Evolutionary conservation across 169 alveolate species (phyloP), one percentile per base, ranked within the genome.

Genomic region (Plasmodium adleri): DNA sequence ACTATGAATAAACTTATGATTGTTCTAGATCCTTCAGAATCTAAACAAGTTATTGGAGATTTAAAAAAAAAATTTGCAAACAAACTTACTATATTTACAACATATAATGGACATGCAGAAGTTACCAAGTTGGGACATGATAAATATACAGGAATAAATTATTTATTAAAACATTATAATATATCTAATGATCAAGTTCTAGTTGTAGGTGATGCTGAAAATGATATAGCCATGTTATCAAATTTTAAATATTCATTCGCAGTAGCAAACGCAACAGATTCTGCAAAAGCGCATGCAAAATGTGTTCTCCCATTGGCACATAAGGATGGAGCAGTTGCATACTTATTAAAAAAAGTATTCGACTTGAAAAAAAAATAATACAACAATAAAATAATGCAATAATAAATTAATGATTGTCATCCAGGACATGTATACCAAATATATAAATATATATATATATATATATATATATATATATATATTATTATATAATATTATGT

Each of bases 181-280:
- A 80, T 80, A 13, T 68, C 90, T 0, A 52, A 80, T 67, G 90
- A 80, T 49, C 90, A 80, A 47, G 90, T 80, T n/a, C 56, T 80
- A 54, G 90, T 80, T 2, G 90, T 80, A 39, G 90, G 90, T 0
- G 90, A 80, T 66, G 90, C 90, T n/a, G 90, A 80, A 32, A 80
- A 68, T 67, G 90, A 80, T 60, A 80, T 80, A 20, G 78, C 90
- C 2, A 80, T 80, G 90, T 63, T 80, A 12, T 80, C 90, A 1
- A 67, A 80, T 49, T 80, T 80, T 49, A 80, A 80, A 60, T 80
- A 80, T 59, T 80, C 90, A 43, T 80, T 80, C 39, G 90, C 80
- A 45, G 90, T 80, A 67, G 75, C 90, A 12, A 80, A 80, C 20
- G 90, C 90, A 1, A 80, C 90, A 20, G 80, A 80, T 0, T 66